Base-by-base conservation (phyloP, 306 rosid species). In the Abrus pulchellus region DNA sequence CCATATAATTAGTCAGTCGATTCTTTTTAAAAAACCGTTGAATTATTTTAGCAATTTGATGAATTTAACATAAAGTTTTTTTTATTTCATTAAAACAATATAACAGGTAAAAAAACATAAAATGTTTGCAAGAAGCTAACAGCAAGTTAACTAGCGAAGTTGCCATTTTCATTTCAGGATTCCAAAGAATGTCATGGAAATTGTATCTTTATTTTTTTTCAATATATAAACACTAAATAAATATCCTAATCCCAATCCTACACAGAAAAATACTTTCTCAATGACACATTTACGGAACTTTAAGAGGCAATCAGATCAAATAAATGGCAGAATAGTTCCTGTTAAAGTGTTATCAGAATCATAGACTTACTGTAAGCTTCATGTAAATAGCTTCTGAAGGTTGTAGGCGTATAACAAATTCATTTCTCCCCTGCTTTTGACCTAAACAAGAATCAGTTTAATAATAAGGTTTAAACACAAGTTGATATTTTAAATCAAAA, bases 311-410 rank as follows among this genome's bases (percentile, higher is more conserved):
- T 11, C 83, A 69, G 10, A 30, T 79, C 76, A 74, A 68, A 74
- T 59, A 87, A 72, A 70, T 33, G 12, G 73, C 57, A 64, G n/a
- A 72, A 70, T 9, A 68, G 50, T 44, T 85, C 71, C 69, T 2
- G 0, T 45, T 12, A 27, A 40, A 54, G 43, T 43, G 43, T 66
- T 70, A 65, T 62, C 53, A 64, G 79, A 71, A 86, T 65, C 64
- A 78, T 52, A 72, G 53, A 41, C 83, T 6, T 85, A 93, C 97
- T 80, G 92, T 90, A 44, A 93, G 90, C 88, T 93, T 93, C 97
- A 93, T 93, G 89, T 93, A 93, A 77, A 93, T 93, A 77, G 97
- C 94, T 84, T 91, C 97, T 60, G 83, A 83, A 77, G 97, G 97
- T 67, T 93, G 97, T 71, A 93, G 82, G 68, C 97, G 93, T 66